phyloP scores from a whole-genome alignment of 192 early-diverging fungal species.

The Dispira parvispora region DNA sequence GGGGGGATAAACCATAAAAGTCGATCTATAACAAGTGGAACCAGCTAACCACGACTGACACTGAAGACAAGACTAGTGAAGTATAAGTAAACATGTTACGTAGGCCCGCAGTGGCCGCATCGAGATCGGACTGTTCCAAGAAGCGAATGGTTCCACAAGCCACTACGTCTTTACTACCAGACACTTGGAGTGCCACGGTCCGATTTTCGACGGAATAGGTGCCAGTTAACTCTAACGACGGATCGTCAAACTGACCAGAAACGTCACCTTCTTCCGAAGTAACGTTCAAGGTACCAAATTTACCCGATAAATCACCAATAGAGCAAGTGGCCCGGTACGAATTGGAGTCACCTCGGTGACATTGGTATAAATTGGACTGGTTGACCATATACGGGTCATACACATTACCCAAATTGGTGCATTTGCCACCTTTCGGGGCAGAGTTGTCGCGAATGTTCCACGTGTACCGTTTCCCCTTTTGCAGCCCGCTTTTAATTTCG shows the following conservation, averaged over 20 bases:
- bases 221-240: background rate
- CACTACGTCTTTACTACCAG: background rate
- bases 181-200: background rate
- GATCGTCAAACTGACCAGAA: background rate
- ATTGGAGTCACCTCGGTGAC: background rate
- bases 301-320: background rate
- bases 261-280: background rate
- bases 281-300: background rate
- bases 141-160: background rate
- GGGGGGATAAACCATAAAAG: no score
- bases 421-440: background rate
- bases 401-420: background rate
- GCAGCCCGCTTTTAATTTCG: background rate
- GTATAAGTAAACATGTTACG: no score
- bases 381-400: background rate
- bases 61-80: no score
- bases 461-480: background rate
- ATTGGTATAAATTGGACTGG: background rate
- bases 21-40: no score
- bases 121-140: background rate
- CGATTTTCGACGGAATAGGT: background rate
- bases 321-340: conserved; percentile 2
- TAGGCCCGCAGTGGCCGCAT: no score
- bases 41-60: no score
- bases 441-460: background rate